A percentile compares a stretch with the other conserved stretches of the same genome.
phyloP scores from a whole-genome alignment of 306 rosid species.

The Rosa multiflora region DNA sequence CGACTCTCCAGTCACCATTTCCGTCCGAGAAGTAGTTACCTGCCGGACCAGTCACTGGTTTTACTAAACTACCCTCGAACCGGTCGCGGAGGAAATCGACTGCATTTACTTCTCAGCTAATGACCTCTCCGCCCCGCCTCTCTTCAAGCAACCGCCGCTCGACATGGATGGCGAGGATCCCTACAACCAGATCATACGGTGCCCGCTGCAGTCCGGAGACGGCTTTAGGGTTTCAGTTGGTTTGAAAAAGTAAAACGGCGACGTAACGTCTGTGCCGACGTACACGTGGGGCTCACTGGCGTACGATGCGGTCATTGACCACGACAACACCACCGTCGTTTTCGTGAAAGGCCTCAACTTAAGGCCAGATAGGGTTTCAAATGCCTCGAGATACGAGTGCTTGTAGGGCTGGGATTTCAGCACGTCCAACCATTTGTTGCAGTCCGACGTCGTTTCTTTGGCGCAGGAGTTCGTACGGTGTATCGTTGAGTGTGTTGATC shows the following conservation, averaged over 20 bases:
- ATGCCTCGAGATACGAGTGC: slow-evolving; percentile 52
- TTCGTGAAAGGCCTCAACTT: slow-evolving; percentile 78
- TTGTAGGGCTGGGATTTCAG: slow-evolving; percentile 71
- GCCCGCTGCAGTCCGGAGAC: slow-evolving; percentile 40
- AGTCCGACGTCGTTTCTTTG: slow-evolving; percentile 46
- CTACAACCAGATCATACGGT: slow-evolving; percentile 53
- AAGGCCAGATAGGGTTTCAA: slow-evolving; percentile 36
- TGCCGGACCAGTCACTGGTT: slow-evolving; percentile 60
- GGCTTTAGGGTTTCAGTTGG: slow-evolving; percentile 16
- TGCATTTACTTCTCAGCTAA: slow-evolving; percentile 41
- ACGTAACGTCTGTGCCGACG: no score
- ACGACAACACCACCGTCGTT: slow-evolving; percentile 63
- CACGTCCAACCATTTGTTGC: slow-evolving; percentile 33
- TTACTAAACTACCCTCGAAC: slow-evolving; percentile 56
- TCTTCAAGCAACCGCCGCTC: slow-evolving; percentile 23
- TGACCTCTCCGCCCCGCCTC: slow-evolving; percentile 18
- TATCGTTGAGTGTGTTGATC: slow-evolving; percentile 43
- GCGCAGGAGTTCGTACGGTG: slow-evolving; percentile 86
- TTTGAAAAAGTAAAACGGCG: no score
- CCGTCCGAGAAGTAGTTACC: slow-evolving; percentile 45
- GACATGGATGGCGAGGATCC: slow-evolving; percentile 25
- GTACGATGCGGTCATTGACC: slow-evolving; percentile 64
- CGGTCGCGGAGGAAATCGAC: slow-evolving; percentile 34
- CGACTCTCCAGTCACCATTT: slow-evolving; percentile 6
- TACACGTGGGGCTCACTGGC: slow-evolving; percentile 38